Base-by-base conservation (phyloP, 257 asterid genomes). In the Primulina huaijiensis region DNA sequence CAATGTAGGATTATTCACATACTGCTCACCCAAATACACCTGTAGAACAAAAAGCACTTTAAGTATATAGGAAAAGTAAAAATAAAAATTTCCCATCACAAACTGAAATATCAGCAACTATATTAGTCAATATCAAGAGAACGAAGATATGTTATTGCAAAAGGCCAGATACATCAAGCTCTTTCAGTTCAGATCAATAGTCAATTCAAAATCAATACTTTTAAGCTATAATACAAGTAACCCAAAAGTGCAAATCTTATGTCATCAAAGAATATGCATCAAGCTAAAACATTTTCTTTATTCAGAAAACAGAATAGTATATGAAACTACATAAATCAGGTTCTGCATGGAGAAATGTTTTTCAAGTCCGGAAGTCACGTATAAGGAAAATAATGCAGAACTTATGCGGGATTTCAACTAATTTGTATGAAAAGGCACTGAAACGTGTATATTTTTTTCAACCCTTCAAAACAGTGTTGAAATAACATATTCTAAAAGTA, bases 21-120 rank as follows among this genome's bases (percentile, higher is more conserved):
- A 94, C 78, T 91, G 88, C 83, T 94, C 99, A 5, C 98, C 98
- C 83, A 94, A 80, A 80, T 94, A 94, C 71, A 94, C 98, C 98
- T 94, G 96, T 82, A 76, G 61, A 52, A 82, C 64, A 9, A 72
- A 72, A 10, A n/a, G 31, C 56, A 68, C 25, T 19, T 19, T 20
- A n/a, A n/a, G 62, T 74, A 33, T 67, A 10, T 64, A 21, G 64
- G 59, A 8, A 35, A 35, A 69, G 5, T 52, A 62, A 16, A 12
- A 59, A 64, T 52, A 64, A 31, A 33, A 64, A 9, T 64, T 63
- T 43, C 6, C 27, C 33, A 10, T 55, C 30, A 38, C 11, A n/a
- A 14, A n/a, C 3, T 33, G 50, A 30, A 60, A 71, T 3, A 25
- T 53, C 27, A n/a, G 33, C 31, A 19, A 40, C 68, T 12, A 46